Evolutionary conservation across 495 filamentous ascomycete species (phyloP).

Genomic region (Acidiella bohemica): DNA sequence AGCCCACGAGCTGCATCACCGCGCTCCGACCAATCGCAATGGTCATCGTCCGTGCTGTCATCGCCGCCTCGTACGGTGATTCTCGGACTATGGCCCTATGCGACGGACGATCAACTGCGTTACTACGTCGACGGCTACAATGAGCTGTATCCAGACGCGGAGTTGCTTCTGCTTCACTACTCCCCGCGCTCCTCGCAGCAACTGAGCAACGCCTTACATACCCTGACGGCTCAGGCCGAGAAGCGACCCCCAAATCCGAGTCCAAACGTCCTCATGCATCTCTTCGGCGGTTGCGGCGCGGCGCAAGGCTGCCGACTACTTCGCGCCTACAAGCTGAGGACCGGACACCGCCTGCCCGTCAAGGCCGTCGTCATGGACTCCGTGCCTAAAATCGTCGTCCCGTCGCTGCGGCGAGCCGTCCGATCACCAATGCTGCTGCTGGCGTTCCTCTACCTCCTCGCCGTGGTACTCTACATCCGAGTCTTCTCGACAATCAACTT

Average conservation of each 20-base stretch:
- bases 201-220: constrained; percentile 5
- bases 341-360: background rate
- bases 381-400: background rate
- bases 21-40: background rate
- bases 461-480: constrained; percentile 5
- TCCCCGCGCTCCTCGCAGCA: constrained; percentile 3
- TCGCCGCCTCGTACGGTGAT: constrained; percentile 9
- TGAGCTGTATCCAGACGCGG: constrained; percentile 6
- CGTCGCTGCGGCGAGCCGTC: background rate
- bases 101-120: constrained; percentile 5
- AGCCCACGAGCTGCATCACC: constrained; percentile 6
- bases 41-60: background rate
- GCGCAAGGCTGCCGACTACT: constrained; percentile 10
- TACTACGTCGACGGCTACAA: constrained; percentile 10
- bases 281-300: constrained; percentile 10
- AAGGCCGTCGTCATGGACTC: constrained; percentile 12
- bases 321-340: constrained; percentile 5
- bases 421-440: constrained; percentile 1
- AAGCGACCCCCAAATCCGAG: background rate
- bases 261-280: constrained; percentile 10
- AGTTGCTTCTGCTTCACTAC: constrained; percentile 8
- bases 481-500: constrained; percentile 3
- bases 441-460: constrained; percentile 3
- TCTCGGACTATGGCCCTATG: constrained; percentile 14
- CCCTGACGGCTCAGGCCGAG: constrained; percentile 2